Evolutionary conservation across 208 protist genomes (phyloP), one percentile per base, ranked within the genome.

Genomic region (Angomonas deanei): DNA sequence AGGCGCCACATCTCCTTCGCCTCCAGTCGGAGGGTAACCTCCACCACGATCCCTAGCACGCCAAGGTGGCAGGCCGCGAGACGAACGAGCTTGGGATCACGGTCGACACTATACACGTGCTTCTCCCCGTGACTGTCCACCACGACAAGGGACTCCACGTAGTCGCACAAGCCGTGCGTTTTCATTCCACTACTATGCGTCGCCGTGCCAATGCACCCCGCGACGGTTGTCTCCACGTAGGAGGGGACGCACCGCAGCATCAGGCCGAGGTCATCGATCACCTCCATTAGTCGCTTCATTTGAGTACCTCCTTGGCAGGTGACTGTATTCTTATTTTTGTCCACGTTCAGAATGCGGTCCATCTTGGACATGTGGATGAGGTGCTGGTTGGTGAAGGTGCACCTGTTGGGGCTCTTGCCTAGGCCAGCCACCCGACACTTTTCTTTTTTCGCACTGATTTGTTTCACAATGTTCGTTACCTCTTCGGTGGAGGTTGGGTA

Each of bases 161-260:
- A 84, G 58, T 86, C 84, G 1, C 70, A 81, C 21, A 91, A 52
- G 4, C 66, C 76, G 17, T 66, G 52, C 13, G 69, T 82, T 0
- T 65, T 28, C 19, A 70, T 72, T 28, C 84, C 80, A 33, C 84
- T 91, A 64, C 81, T 80, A 66, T 91, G 84, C 26, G 81, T 81
- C 0, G 78, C 84, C 21, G 81, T 88, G 38, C 61, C 74, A 30
- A 91, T 71, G 68, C 70, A 81, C 15, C 81, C 81, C 1, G 71
- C 84, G 11, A 91, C 52, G 0, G 78, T 91, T 10, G 79, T 88
- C 42, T 75, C 62, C 6, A 88, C 70, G 57, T 77, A 84, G 1
- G 81, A 86, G 13, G 84, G 84, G 26, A 91, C 84, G 62, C 78
- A 84, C 30, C 70, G 69, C 28, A 91, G 60, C 84, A 88, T 88